Evolutionary conservation across 441 rosid species (phyloP).

Genomic region (Pelargonium cotyledonis): DNA sequence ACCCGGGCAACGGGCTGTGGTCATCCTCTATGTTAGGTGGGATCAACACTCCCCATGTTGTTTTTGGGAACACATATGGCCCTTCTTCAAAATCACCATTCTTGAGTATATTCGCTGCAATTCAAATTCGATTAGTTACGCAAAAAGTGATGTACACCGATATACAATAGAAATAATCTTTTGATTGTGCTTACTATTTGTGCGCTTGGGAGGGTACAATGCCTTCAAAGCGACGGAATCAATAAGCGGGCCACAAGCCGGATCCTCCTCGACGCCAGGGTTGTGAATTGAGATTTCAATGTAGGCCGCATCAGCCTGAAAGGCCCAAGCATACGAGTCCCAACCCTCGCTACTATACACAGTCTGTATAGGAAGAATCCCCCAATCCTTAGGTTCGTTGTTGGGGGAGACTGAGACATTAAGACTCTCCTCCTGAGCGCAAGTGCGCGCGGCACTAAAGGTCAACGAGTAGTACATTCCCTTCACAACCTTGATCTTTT

Average conservation of each 20-base stretch:
- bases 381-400: slow-evolving; percentile 22
- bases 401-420: slow-evolving; percentile 35
- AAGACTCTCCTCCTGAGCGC: slow-evolving; percentile 53
- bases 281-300: slow-evolving; percentile 47
- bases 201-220: slow-evolving; percentile 30
- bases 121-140: too few species aligned
- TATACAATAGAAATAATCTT: too few species aligned
- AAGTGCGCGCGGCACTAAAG: slow-evolving; percentile 48
- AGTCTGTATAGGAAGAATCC: slow-evolving; percentile 42
- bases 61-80: slow-evolving; percentile 51
- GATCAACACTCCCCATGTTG: slow-evolving; percentile 47
- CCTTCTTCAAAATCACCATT: slow-evolving; percentile 55
- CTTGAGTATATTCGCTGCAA: slow-evolving; percentile 39
- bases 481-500: slow-evolving; percentile 30
- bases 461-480: slow-evolving; percentile 43
- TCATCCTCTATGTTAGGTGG: slow-evolving; percentile 39
- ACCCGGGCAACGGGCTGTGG: slow-evolving; percentile 49
- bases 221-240: slow-evolving; percentile 60
- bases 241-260: slow-evolving; percentile 14
- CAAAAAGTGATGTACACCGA: too few species aligned
- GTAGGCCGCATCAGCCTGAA: slow-evolving; percentile 33
- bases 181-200: slow-evolving; percentile 33
- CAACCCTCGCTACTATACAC: slow-evolving; percentile 52
- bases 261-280: slow-evolving; percentile 59
- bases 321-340: slow-evolving; percentile 56